phyloP scores from a whole-genome alignment of 2,329 filamentous ascomycete species.

The Arachnopeziza araneosa region DNA sequence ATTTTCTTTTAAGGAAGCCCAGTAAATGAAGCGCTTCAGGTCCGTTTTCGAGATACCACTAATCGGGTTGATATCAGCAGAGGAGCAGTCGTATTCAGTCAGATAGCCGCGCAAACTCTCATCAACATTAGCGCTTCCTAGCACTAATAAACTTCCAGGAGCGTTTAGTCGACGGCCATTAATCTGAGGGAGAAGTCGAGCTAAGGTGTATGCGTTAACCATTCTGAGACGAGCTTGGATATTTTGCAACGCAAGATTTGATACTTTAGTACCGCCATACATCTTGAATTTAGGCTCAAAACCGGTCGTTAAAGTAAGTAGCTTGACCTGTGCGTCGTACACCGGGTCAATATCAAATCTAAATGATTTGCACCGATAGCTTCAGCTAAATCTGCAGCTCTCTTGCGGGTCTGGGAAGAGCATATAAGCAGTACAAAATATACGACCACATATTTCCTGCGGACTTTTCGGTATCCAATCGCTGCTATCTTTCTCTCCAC shows the following conservation, averaged over 20 bases:
- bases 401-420: constrained; percentile 51
- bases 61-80: constrained; percentile 50
- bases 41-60: constrained; percentile 59
- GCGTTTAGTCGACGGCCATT: constrained; percentile 37
- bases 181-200: constrained; percentile 51
- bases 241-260: constrained; percentile 51
- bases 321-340: constrained; percentile 2
- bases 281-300: constrained; percentile 58
- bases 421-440: no score
- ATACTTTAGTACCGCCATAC: constrained; percentile 44
- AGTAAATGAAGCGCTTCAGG: constrained; percentile 66
- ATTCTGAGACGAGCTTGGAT: constrained; percentile 58
- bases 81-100: constrained; percentile 35
- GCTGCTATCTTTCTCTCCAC: constrained; percentile 40
- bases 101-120: constrained; percentile 49
- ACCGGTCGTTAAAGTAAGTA: constrained; percentile 42
- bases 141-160: constrained; percentile 49
- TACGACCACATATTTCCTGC: constrained; percentile 50
- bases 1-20: constrained; percentile 41
- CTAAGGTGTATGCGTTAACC: constrained; percentile 56
- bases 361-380: constrained; percentile 68
- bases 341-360: constrained; percentile 36
- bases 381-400: constrained; percentile 55
- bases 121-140: constrained; percentile 64
- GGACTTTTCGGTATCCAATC: constrained; percentile 36